A percentile compares a stretch with the other conserved stretches of the same genome.
Evolutionary conservation across 2,329 filamentous ascomycete species (phyloP).

Genomic region (Ophiognomonia clavigignenti-juglandacearum): DNA sequence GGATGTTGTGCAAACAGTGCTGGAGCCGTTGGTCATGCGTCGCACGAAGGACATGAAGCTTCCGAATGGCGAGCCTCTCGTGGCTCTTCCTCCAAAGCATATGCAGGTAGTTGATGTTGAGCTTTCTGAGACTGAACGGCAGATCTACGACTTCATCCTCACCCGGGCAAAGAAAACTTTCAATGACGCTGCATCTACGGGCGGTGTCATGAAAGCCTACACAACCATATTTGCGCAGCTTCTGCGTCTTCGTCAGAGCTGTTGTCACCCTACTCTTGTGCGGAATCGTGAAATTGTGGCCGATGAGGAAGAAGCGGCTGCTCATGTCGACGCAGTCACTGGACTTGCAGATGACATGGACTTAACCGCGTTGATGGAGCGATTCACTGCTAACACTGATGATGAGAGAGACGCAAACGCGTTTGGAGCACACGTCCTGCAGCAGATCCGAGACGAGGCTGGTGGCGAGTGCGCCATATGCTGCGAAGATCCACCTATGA

Average conservation of each 20-base stretch:
- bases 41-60: slow-evolving; percentile 99
- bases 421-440: slow-evolving; percentile 82
- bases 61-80: slow-evolving; percentile 69
- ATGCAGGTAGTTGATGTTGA: slow-evolving; percentile 86
- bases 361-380: slow-evolving; percentile 75
- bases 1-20: slow-evolving; percentile 93
- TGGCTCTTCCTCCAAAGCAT: slow-evolving; percentile 74
- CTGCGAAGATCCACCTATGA: slow-evolving; percentile 83
- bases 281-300: slow-evolving; percentile 79
- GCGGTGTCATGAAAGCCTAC: slow-evolving; percentile 90
- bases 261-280: slow-evolving; percentile 87
- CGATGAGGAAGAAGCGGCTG: slow-evolving; percentile 80
- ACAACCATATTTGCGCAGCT: slow-evolving; percentile 98
- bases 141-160: slow-evolving; percentile 90
- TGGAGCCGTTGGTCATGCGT: slow-evolving; percentile 91
- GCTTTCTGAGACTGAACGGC: slow-evolving; percentile 76
- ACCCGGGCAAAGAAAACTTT: slow-evolving; percentile 79
- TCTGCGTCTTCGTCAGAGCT: slow-evolving; percentile 83
- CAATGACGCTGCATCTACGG: slow-evolving; percentile 79
- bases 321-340: slow-evolving; percentile 70
- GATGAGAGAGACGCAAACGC: slow-evolving; percentile 58
- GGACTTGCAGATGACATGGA: slow-evolving; percentile 96
- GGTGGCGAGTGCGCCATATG: slow-evolving; percentile 91
- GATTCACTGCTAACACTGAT: slow-evolving; percentile 69
- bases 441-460: slow-evolving; percentile 86